Evolutionary conservation across 306 rosid genomes (phyloP), one percentile per base, ranked within the genome.

Genomic region (Lablab purpureus): DNA sequence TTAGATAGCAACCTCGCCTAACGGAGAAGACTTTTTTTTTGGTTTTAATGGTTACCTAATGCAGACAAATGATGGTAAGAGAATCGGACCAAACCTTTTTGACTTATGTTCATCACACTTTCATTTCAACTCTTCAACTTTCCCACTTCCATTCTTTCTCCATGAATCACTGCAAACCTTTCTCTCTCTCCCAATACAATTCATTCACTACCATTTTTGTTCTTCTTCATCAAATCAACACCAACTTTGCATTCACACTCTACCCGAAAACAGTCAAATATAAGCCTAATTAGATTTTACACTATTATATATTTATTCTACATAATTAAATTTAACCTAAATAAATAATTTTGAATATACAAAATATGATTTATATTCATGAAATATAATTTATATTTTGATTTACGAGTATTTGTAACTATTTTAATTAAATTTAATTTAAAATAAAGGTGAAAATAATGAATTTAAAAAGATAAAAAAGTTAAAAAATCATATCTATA

Each of bases 51-150:
- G 23, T 1, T n/a, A 12, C 10, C 56, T 18, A 13, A 41, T 43
- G 2, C 17, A 52, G 41, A 80, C 73, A 5, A 49, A 14, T 28
- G 32, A 71, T 80, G 12, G 2, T 8, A 32, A 46, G 65, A 34
- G 76, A 75, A 68, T 75, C 36, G 6, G n/a, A 76, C 82, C 85
- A 25, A 76, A 76, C 68, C 54, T 76, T 3, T 40, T 82, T 82
- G 36, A 65, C 71, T 65, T 37, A 18, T 65, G 50, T 65, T 37
- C 71, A 18, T 18, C 3, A 19, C 18, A 36, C 30, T 10, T 65
- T 65, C 10, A 65, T 65, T 65, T 19, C 18, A 19, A 47, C 4
- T 65, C 1, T 37, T n/a, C 0, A 63, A 32, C 7, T 32, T 63
- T 9, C 18, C 30, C 30, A 37, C 10, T 65, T 36, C n/a, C 41